Conservation (phyloP, 352 stramenopile genomes). For the Plasmopara halstedii region DNA sequence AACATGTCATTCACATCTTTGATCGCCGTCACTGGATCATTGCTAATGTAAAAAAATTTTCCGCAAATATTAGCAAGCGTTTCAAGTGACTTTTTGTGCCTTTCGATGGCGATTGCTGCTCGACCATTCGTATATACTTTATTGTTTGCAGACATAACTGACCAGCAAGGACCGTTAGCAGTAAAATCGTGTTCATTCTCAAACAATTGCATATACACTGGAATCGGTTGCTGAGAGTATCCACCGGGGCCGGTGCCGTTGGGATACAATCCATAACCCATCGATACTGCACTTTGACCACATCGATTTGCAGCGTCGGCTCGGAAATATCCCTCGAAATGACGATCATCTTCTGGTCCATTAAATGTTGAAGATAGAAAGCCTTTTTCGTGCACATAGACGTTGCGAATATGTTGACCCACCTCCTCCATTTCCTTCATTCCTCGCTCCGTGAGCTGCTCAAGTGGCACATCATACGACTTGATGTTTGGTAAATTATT, state of each 20-base stretch:
- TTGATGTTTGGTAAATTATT: slow-evolving; percentile 56
- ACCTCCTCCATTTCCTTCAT: slow-evolving; percentile 66
- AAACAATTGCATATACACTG: slow-evolving; percentile 70
- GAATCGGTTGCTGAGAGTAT: slow-evolving; percentile 54
- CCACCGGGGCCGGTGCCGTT: slow-evolving; percentile 52
- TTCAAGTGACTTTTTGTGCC: slow-evolving; percentile 35
- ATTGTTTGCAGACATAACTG: slow-evolving; percentile 42
- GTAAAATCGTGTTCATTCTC: slow-evolving; percentile 80
- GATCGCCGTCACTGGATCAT: slow-evolving; percentile 45
- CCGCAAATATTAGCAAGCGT: slow-evolving; percentile 38
- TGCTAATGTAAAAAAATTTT: slow-evolving; percentile 33
- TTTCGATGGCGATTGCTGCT: slow-evolving; percentile 30
- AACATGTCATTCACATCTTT: slow-evolving; percentile 77
- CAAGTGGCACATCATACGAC: slow-evolving; percentile 52
- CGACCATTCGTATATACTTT: slow-evolving; percentile 33
- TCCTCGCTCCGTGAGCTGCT: slow-evolving; percentile 65
- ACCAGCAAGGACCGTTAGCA: slow-evolving; percentile 57
- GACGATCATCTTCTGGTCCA: slow-evolving; percentile 34
- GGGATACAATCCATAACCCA: slow-evolving; percentile 65
- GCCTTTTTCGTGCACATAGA: slow-evolving; percentile 56
- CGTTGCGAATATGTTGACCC: slow-evolving; percentile 52
- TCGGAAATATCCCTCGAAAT: slow-evolving; percentile 72
- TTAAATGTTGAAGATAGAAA: slow-evolving; percentile 68
- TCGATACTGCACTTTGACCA: slow-evolving; percentile 56
- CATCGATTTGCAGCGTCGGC: slow-evolving; percentile 61